These are phyloP conservation scores for Hericium rajendrae DNA, from an alignment of 768 basidiomycete species.

Conservation along the genomic window DNA sequence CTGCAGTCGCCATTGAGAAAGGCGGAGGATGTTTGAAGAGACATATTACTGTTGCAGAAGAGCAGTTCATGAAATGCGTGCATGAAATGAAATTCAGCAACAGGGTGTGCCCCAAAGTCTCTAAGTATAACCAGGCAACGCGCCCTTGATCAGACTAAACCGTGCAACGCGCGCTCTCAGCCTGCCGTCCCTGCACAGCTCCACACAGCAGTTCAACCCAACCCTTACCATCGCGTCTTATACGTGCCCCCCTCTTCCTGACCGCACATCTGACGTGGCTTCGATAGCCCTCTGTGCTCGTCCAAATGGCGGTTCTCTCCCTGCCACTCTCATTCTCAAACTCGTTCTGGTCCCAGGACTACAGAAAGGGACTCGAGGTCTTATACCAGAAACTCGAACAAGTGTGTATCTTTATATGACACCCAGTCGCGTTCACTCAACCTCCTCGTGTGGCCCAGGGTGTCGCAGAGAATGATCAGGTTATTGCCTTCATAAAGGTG, in stretches of 20 bases:
- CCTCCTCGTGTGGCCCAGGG: conserved; percentile 39
- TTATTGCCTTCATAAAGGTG: conserved; percentile 76
- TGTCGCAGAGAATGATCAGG: conserved; percentile 72
- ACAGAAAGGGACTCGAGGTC: conserved; percentile 72
- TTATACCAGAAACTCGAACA: conserved; percentile 71
- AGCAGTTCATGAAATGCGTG: no score
- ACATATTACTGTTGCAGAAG: no score
- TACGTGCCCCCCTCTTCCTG: not conserved
- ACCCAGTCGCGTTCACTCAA: conserved; percentile 8
- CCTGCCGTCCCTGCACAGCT: not conserved
- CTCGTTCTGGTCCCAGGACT: conserved; percentile 94
- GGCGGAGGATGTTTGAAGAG: no score
- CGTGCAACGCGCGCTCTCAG: not conserved
- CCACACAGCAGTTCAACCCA: not conserved
- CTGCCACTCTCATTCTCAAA: conserved; percentile 85
- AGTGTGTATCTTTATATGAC: conserved; percentile 27
- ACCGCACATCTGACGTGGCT: not conserved
- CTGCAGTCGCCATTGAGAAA: no score
- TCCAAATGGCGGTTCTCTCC: conserved; percentile 74
- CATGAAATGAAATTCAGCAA: no score
- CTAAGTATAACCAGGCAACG: no score
- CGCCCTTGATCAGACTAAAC: not conserved
- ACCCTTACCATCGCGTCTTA: not conserved
- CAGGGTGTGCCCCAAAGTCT: no score
- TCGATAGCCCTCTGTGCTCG: not conserved